Conservation (phyloP, 1,284 basidiomycete genomes). For the Paramarasmius palmivorus region DNA sequence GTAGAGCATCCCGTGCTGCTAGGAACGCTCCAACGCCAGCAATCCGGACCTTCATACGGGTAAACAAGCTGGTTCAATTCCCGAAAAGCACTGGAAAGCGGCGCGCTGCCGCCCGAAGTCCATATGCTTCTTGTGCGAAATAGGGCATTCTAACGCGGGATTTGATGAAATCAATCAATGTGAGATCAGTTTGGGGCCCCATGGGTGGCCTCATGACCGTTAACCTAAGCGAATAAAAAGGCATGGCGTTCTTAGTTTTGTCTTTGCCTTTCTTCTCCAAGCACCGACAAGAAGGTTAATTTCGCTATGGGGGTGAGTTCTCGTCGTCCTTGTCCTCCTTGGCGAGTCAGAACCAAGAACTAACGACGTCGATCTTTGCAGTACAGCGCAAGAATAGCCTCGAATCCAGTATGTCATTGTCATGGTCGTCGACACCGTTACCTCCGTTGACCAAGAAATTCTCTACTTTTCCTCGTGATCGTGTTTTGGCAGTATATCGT, state of each 20-base stretch:
- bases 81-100: no score
- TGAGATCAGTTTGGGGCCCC: no score
- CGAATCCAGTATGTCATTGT: conserved; percentile 52
- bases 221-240: neutral
- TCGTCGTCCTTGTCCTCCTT: neutral
- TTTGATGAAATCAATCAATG: neutral
- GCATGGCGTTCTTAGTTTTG: neutral
- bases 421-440: conserved; percentile 11
- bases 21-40: no score
- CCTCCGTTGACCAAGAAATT: neutral
- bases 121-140: no score
- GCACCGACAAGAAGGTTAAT: neutral
- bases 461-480: conserved; percentile 3
- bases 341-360: no score
- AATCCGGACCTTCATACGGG: no score
- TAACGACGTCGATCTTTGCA: conserved; percentile 20
- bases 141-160: no score
- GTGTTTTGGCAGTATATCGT: conserved; percentile 52
- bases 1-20: no score
- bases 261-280: neutral
- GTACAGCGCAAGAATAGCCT: conserved; percentile 51
- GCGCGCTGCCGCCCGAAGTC: no score
- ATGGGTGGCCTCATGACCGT: neutral
- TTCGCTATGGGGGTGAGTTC: conserved; percentile 3
- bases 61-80: no score